Evolutionary conservation across 768 basidiomycete species (phyloP), one percentile per base, ranked within the genome.

Genomic region (Chalciporus chontae): DNA sequence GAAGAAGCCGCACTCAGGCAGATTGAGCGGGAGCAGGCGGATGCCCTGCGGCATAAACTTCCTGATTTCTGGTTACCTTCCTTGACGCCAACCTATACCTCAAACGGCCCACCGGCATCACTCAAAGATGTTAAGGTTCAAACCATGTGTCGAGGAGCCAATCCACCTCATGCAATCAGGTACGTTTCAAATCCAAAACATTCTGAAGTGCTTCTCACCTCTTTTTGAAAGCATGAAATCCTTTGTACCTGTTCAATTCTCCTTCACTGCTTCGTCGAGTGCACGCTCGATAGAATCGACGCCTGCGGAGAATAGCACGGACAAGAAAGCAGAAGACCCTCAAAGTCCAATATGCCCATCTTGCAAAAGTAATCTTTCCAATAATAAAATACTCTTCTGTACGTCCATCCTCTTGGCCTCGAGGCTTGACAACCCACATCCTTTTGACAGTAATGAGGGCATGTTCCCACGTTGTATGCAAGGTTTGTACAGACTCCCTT

Each of bases 11-110:
- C 96, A 0, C 71, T 94, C 43, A 77, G 77, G 27, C 73, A 85
- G 59, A 91, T 97, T 41, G 90, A 93, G 62, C 76, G 77, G 29
- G 93, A 96, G 65, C 88, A 90, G 57, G 85, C 87, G 0, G 92
- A 93, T 54, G 79, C 86, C 3, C 71, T 95, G 49, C 89, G 86
- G 51, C 79, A 82, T 52, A 96, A 97, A 67, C 78, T 98, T 3
- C 94, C 96, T 2, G 94, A 96, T 60, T 99, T 96, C 66, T 99
- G 96, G 96, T 75, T 99, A 34, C 94, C 94, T 3, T 93, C 90
- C 0, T 71, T 97, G 21, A 94, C 94, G 0, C 94, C 94, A 0
- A 94, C 79, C 40, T 81, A 88, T 68, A 71, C 79, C 19, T 74
- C 87, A 27, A 74, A 63, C 43, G 83, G 83, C 0, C 77, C 75